Percentiles rank a stretch among this genome's conserved stretches.
Conservation (phyloP, 2,329 filamentous ascomycete species). For the Epichloe elymi region DNA sequence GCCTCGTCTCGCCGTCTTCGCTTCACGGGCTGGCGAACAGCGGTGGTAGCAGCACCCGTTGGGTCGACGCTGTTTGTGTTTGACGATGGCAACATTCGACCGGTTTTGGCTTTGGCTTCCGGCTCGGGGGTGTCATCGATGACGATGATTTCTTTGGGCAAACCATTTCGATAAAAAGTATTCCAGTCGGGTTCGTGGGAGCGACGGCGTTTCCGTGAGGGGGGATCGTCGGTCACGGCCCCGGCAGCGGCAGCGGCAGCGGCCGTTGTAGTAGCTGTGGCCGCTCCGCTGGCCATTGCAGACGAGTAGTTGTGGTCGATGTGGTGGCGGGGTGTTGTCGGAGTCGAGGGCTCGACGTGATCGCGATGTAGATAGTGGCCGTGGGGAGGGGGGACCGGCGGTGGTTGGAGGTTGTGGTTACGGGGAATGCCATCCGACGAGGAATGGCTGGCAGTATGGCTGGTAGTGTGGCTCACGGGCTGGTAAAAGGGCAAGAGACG, state of each 20-base stretch:
- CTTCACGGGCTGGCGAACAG: constrained; percentile 47
- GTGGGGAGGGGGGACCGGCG: constrained; percentile 20
- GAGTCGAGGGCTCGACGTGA: constrained; percentile 11
- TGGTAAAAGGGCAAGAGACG: constrained; percentile 16
- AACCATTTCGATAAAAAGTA: constrained; percentile 69
- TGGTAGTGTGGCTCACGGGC: constrained; percentile 11
- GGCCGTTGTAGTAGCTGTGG: constrained; percentile 4
- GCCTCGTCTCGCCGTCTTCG: constrained; percentile 54
- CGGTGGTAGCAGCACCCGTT: constrained; percentile 10
- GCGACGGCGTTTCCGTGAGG: constrained; percentile 38
- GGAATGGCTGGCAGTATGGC: constrained; percentile 19
- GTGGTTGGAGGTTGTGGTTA: constrained; percentile 14
- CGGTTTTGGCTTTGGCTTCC: constrained; percentile 28
- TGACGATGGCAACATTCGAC: constrained; percentile 22
- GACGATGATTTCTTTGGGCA: constrained; percentile 75
- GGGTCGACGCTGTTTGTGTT: constrained; percentile 16
- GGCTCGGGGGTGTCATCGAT: constrained; percentile 62
- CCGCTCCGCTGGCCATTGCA: constrained; percentile 10
- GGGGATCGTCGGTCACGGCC: constrained; percentile 16
- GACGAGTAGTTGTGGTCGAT: constrained; percentile 10
- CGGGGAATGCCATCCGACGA: constrained; percentile 19
- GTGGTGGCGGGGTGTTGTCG: constrained; percentile 8
- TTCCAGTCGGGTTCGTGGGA: constrained; percentile 62
- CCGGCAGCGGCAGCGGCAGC: constrained; percentile 19
- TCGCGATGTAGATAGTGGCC: constrained; percentile 9